phyloP scores from a whole-genome alignment of 805 yeast genomes.

The Sungouiozyma ichnusensis region DNA sequence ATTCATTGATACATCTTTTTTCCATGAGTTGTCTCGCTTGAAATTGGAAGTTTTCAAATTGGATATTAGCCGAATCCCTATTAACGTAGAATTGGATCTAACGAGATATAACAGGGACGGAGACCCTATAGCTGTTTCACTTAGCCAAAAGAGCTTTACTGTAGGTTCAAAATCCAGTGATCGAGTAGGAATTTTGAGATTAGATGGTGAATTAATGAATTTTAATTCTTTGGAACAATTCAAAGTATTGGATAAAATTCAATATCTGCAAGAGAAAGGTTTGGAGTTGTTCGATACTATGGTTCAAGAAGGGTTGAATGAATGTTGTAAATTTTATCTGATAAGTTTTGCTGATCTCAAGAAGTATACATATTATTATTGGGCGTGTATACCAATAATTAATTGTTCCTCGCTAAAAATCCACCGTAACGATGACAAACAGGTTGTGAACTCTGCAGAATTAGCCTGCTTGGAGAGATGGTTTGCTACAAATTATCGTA shows the following conservation, averaged over 20 bases:
- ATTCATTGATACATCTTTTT: conserved; percentile 80
- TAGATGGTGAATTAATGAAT: conserved; percentile 40
- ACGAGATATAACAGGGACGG: conserved; percentile 8
- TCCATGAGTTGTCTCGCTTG: conserved; percentile 57
- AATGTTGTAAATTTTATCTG: conserved; percentile 32
- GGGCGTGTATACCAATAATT: conserved; percentile 76
- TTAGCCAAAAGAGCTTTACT: conserved; percentile 28
- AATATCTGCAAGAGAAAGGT: conserved; percentile 39
- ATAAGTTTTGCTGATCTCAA: conserved; percentile 81
- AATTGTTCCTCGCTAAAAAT: conserved; percentile 16
- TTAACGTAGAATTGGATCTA: conserved; percentile 22
- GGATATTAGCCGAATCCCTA: conserved; percentile 20
- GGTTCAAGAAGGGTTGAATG: conserved; percentile 18
- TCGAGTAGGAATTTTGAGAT: conserved; percentile 4
- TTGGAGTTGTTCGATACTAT: conserved; percentile 7
- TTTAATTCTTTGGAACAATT: conserved; percentile 83
- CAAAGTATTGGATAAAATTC: conserved; percentile 53
- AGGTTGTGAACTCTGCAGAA: not conserved
- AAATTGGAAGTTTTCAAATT: conserved; percentile 69
- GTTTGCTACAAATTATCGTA: conserved; percentile 11
- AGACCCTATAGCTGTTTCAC: conserved; percentile 13
- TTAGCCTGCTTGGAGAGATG: conserved; percentile 7
- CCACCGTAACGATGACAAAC: not conserved
- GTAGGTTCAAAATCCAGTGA: conserved; percentile 1
- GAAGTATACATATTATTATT: conserved; percentile 76